A percentile compares a stretch with the other conserved stretches of the same genome.
Evolutionary conservation across 441 rosid genomes (phyloP).

Genomic region (Breynia disticha): DNA sequence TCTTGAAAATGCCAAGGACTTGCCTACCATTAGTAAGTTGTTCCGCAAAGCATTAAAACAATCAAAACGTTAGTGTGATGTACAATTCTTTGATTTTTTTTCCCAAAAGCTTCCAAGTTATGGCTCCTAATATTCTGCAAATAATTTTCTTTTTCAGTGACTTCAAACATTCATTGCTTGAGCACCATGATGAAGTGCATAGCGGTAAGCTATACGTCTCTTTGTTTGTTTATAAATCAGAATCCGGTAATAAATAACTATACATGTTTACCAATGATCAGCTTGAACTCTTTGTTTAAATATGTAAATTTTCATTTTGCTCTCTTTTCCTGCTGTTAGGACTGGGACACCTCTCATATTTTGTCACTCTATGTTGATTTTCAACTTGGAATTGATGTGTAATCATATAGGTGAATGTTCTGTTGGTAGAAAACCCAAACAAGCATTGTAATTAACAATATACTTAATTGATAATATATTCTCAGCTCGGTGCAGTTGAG

Average conservation of each 20-base stretch:
- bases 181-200: constrained; percentile 89
- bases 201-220: constrained; percentile 47
- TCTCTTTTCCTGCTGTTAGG: too few relatives aligned
- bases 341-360: too few relatives aligned
- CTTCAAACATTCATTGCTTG: constrained; percentile 66
- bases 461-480: constrained; percentile 22
- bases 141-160: constrained; percentile 48
- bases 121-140: constrained; percentile 14
- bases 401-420: too few relatives aligned
- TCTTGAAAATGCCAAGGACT: constrained; percentile 69
- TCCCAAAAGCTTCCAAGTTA: background rate
- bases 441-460: background rate
- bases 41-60: background rate
- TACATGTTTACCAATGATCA: too few relatives aligned
- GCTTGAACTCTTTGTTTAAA: too few relatives aligned
- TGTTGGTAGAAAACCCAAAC: too few relatives aligned
- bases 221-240: background rate
- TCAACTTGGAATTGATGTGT: too few relatives aligned
- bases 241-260: too few relatives aligned
- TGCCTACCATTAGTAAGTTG: constrained; percentile 82
- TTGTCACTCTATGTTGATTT: too few relatives aligned
- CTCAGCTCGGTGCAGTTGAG: constrained; percentile 94
- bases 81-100: background rate
- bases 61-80: background rate
- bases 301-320: too few relatives aligned